These are phyloP conservation scores for Aeminium ludgeri DNA, from an alignment of 495 filamentous ascomycete species.

Conservation along the genomic window DNA sequence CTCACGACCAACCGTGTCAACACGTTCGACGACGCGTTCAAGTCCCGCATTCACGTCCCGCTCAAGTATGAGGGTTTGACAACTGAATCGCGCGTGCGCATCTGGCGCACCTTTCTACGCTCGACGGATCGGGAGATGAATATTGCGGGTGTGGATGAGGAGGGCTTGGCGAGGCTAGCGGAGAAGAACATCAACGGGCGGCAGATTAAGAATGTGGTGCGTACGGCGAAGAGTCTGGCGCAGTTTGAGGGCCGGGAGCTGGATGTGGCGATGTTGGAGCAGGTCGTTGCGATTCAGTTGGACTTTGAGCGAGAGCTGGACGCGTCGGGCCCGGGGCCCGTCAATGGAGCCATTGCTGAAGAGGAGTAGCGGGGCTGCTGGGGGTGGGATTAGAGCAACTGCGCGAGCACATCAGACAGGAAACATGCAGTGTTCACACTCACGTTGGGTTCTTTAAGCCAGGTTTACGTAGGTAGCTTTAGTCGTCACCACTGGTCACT, in stretches of 20 bases:
- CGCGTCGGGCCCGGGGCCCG: not conserved
- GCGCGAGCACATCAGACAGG: too few relatives aligned
- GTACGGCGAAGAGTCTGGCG: constrained; percentile 11
- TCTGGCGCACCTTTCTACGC: constrained; percentile 15
- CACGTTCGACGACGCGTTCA: constrained; percentile 33
- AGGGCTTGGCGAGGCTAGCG: constrained; percentile 3
- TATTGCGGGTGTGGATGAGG: constrained; percentile 4
- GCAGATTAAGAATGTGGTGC: constrained; percentile 14
- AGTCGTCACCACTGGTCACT: too few relatives aligned
- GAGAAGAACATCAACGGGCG: constrained; percentile 10
- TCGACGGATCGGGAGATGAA: constrained; percentile 3
- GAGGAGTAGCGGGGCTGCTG: too few relatives aligned
- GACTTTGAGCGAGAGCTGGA: constrained; percentile 13
- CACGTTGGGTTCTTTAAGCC: too few relatives aligned
- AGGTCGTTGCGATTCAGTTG: constrained; percentile 11
- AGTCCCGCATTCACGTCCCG: constrained; percentile 32
- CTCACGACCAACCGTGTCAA: constrained; percentile 41
- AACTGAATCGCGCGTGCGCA: constrained; percentile 4
- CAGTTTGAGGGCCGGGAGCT: constrained; percentile 8
- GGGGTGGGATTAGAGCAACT: too few relatives aligned
- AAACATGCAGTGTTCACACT: too few relatives aligned
- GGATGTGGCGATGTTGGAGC: constrained; percentile 7
- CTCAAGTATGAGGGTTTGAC: constrained; percentile 30
- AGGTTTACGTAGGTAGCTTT: too few relatives aligned
- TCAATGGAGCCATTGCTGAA: too few relatives aligned